Evolutionary conservation across 345 rosid genomes (phyloP).

Genomic region (Brassica napus): DNA sequence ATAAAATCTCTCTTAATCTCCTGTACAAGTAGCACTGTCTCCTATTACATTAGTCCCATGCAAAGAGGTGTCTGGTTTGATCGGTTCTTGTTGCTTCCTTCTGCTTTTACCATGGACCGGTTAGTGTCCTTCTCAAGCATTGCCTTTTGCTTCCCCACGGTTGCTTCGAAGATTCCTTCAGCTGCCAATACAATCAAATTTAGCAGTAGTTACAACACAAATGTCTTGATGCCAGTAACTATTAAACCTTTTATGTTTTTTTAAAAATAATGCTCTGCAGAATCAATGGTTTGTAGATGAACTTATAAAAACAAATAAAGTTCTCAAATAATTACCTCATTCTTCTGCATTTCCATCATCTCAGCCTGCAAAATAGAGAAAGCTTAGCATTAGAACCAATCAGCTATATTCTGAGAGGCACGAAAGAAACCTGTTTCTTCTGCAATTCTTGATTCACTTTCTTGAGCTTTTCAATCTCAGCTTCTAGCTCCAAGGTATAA

Average conservation of each 20-base stretch:
- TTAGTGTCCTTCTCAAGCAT: conserved; percentile 50
- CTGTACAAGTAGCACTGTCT: conserved; percentile 40
- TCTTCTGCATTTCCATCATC: conserved; percentile 53
- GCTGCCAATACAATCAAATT: conserved; percentile 28
- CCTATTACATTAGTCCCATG: conserved; percentile 28
- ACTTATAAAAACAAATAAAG: background rate
- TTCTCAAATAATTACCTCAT: conserved; percentile 46
- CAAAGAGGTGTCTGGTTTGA: conserved; percentile 20
- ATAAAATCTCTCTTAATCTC: conserved; percentile 28
- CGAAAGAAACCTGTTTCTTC: conserved; percentile 63
- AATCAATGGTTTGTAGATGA: background rate
- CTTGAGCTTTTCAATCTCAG: conserved; percentile 82
- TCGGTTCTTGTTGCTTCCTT: conserved; percentile 21
- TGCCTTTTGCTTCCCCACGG: conserved; percentile 63
- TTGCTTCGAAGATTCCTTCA: conserved; percentile 46
- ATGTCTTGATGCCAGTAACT: background rate
- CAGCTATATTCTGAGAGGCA: background rate
- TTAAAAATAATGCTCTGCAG: conserved; percentile 3
- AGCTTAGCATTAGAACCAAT: conserved; percentile 18
- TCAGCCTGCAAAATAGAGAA: conserved; percentile 56
- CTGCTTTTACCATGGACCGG: conserved; percentile 74
- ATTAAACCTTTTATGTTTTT: background rate
- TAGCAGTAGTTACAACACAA: background rate
- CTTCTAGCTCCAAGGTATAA: conserved; percentile 90
- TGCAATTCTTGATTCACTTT: conserved; percentile 68